Evolutionary conservation across 1,284 basidiomycete genomes (phyloP), one percentile per base, ranked within the genome.

Genomic region (Papiliotrema flavescens): DNA sequence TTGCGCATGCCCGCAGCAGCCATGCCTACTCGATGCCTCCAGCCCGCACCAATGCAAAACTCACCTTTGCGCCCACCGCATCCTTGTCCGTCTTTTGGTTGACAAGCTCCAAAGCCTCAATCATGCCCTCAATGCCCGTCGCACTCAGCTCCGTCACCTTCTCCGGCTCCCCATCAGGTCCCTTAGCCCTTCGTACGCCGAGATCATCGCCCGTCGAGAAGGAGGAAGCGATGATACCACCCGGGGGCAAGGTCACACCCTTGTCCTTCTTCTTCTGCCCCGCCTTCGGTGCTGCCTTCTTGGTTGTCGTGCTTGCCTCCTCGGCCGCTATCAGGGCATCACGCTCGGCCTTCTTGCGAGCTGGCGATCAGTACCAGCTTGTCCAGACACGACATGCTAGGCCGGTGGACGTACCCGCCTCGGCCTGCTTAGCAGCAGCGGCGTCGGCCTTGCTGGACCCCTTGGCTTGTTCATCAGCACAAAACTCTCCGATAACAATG

Each of bases 11-110:
- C n/a, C n/a, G n/a, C n/a, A n/a, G n/a, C n/a, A n/a, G n/a, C n/a
- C n/a, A n/a, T n/a, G n/a, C n/a, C n/a, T n/a, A n/a, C n/a, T n/a
- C n/a, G n/a, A n/a, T n/a, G n/a, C n/a, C n/a, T n/a, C n/a, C n/a
- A n/a, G n/a, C n/a, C n/a, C n/a, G n/a, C n/a, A n/a, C n/a, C n/a
- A n/a, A n/a, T n/a, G n/a, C n/a, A n/a, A n/a, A 8, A 59, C 65
- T 23, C 56, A 71, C 73, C 65, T 77, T 76, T 9, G 74, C 63
- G 9, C 90, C 90, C 45, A 94, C 78, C 57, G 88, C 88, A 0
- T 90, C 90, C 77, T 94, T 96, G 76, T 97, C 93, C 80, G 85
- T 87, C 80, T 89, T 92, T 8, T 90, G 89, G 49, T 85, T 95
- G 13, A 95, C 91, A 2, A 95, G 81, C 56, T 89, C 86, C 64